phyloP scores from a whole-genome alignment of 768 basidiomycete species.

The Crassisporium funariophilum region DNA sequence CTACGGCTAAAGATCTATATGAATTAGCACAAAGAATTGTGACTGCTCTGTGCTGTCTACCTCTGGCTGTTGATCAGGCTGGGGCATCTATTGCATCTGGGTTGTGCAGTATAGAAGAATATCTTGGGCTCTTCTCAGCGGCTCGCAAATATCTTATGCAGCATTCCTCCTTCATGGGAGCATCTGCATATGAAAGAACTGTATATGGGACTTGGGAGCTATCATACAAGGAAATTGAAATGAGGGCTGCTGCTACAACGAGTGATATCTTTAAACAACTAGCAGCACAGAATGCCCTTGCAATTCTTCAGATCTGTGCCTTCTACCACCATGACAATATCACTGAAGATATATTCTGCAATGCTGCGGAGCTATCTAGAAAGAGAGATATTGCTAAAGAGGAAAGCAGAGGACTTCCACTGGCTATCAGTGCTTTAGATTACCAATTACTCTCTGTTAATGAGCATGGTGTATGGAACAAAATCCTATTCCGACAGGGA shows the following conservation, averaged over 20 bases:
- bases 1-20: no score
- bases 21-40: conserved; percentile 15
- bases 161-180: conserved; percentile 8
- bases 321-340: conserved; percentile 21
- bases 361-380: conserved; percentile 7
- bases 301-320: conserved; percentile 16
- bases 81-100: conserved; percentile 17
- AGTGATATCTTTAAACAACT: neutral
- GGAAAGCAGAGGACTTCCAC: neutral
- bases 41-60: no score
- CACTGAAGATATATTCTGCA: conserved; percentile 12
- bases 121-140: conserved; percentile 11
- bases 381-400: neutral
- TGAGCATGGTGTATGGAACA: conserved; percentile 12
- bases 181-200: conserved; percentile 16
- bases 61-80: conserved; percentile 20
- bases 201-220: conserved; percentile 22
- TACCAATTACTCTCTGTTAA: neutral
- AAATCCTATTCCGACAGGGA: conserved; percentile 11
- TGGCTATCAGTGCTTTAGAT: neutral
- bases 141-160: conserved; percentile 9
- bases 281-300: conserved; percentile 17
- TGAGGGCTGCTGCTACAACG: neutral
- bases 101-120: conserved; percentile 13
- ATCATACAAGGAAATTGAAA: conserved; percentile 17